phyloP scores from a whole-genome alignment of 208 protist species.

The Lotmaria passim region DNA sequence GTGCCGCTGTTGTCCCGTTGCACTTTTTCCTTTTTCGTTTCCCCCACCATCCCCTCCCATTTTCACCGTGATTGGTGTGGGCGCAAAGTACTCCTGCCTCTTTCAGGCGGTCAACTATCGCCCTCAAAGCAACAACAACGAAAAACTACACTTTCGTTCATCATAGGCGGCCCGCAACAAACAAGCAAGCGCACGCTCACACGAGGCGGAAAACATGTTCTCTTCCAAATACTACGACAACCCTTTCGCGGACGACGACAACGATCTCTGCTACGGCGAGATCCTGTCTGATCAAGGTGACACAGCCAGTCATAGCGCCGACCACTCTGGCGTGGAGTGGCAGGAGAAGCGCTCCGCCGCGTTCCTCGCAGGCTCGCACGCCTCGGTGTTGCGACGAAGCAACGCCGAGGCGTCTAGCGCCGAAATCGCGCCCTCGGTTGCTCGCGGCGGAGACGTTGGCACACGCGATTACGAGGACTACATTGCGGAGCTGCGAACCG shows the following conservation, averaged over 20 bases:
- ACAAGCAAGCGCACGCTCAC: no score
- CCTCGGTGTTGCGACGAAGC: slow-evolving; percentile 2
- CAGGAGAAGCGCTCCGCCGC: slow-evolving; percentile 2
- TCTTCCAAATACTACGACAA: slow-evolving; percentile 60
- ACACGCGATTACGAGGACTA: slow-evolving; percentile 34
- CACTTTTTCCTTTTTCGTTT: no score
- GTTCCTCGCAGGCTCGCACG: background rate
- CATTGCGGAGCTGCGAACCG: slow-evolving; percentile 54
- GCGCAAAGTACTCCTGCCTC: background rate
- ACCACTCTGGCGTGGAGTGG: background rate
- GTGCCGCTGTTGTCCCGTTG: no score
- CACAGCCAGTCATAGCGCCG: background rate
- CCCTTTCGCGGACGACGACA: slow-evolving; percentile 65
- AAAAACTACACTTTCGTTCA: no score
- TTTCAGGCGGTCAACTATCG: no score
- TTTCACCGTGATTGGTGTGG: background rate
- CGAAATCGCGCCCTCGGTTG: slow-evolving; percentile 14
- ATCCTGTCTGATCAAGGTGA: slow-evolving; percentile 36
- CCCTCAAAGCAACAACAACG: no score
- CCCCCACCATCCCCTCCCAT: no score
- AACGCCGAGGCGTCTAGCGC: slow-evolving; percentile 10
- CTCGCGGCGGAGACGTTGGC: slow-evolving; percentile 5
- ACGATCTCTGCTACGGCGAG: slow-evolving; percentile 70
- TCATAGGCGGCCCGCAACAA: no score
- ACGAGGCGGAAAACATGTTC: no score